Conservation (phyloP, 2,329 filamentous ascomycete genomes). For the Emericellopsis cladophorae region DNA sequence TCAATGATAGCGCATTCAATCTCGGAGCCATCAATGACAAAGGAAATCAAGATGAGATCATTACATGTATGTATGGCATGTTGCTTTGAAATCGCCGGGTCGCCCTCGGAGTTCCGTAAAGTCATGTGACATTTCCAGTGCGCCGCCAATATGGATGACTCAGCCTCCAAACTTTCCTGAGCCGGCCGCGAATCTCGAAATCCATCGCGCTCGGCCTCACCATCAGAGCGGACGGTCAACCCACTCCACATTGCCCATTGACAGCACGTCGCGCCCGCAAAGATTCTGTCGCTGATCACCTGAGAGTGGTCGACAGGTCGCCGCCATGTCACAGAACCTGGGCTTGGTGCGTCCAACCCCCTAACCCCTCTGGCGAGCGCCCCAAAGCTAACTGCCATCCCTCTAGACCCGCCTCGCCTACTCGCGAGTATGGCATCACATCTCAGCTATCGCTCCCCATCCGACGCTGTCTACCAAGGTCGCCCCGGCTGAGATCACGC, state of each 20-base stretch:
- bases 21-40: no score
- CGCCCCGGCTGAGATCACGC: conserved; percentile 32
- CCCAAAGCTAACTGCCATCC: not conserved
- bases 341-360: conserved; percentile 45
- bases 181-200: not conserved
- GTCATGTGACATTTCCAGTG: conserved; percentile 1
- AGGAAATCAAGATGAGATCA: no score
- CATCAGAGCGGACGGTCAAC: no score
- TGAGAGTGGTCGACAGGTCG: conserved; percentile 4
- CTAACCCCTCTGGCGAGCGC: conserved; percentile 1
- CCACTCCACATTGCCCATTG: no score
- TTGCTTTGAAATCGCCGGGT: conserved; percentile 1
- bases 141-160: not conserved
- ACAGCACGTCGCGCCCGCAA: no score
- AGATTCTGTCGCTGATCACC: no score
- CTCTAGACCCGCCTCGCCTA: conserved; percentile 86
- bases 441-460: conserved; percentile 59
- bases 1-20: no score
- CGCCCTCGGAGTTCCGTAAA: conserved; percentile 2
- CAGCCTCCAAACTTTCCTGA: conserved; percentile 1
- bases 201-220: conserved; percentile 1
- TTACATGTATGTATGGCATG: no score
- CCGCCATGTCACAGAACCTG: conserved; percentile 65
- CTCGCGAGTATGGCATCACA: conserved; percentile 85
- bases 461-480: conserved; percentile 44